Evolutionary conservation across 768 basidiomycete genomes (phyloP).

Genomic region (Mycena latifolia): DNA sequence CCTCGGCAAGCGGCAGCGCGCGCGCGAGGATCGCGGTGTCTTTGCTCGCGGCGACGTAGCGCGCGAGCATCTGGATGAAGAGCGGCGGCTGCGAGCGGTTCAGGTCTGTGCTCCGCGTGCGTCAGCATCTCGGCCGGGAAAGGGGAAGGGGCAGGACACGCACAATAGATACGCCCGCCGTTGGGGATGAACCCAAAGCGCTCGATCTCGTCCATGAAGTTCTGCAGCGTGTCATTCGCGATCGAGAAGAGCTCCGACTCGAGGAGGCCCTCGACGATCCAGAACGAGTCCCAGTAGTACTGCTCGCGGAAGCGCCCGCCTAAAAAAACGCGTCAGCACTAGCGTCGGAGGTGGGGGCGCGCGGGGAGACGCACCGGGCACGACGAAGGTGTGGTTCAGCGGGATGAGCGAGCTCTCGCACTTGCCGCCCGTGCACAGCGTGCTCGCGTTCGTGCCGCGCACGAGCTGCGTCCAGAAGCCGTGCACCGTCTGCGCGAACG

Average conservation of each 20-base stretch:
- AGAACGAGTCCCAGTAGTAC: constrained; percentile 82
- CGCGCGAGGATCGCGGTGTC: constrained; percentile 82
- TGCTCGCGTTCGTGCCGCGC: constrained; percentile 80
- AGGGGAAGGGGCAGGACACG: constrained; percentile 26
- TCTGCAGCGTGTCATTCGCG: constrained; percentile 84
- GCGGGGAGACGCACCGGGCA: constrained; percentile 73
- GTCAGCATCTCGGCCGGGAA: neutral
- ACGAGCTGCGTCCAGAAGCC: constrained; percentile 88
- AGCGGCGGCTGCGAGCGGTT: constrained; percentile 94
- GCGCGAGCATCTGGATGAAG: constrained; percentile 92
- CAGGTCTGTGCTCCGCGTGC: constrained; percentile 62
- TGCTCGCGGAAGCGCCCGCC: constrained; percentile 86
- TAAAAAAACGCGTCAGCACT: constrained; percentile 30
- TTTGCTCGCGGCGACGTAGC: constrained; percentile 80
- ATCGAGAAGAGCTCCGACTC: constrained; percentile 80
- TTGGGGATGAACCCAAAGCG: constrained; percentile 93
- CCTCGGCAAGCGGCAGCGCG: constrained; percentile 89
- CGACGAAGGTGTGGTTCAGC: constrained; percentile 90
- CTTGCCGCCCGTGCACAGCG: constrained; percentile 68
- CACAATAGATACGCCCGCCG: constrained; percentile 92
- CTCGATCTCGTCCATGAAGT: constrained; percentile 96
- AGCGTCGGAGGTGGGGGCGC: too few relatives aligned
- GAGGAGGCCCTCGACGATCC: constrained; percentile 91
- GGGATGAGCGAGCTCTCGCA: constrained; percentile 89
- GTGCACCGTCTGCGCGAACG: constrained; percentile 85